Evolutionary conservation across 2,329 filamentous ascomycete genomes (phyloP).

Genomic region (Ramularia endophylla): DNA sequence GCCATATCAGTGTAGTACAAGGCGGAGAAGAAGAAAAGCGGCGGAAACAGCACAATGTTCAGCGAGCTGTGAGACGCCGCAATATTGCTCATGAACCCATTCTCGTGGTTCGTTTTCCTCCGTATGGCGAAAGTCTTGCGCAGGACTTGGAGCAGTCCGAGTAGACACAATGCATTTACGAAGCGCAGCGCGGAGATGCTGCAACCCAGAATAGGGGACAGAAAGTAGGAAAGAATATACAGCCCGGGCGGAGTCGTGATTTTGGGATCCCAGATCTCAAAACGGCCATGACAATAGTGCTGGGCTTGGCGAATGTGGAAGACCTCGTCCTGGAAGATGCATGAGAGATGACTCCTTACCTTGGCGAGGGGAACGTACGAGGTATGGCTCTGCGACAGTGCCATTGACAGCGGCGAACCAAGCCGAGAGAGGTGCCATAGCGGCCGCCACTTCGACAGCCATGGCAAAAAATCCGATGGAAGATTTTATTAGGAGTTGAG

Average conservation of each 20-base stretch:
- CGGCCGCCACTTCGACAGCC: constrained; percentile 16
- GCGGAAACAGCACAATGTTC: constrained; percentile 79
- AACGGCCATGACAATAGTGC: constrained; percentile 71
- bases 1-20: constrained; percentile 93
- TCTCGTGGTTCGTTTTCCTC: constrained; percentile 12
- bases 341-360: constrained; percentile 22
- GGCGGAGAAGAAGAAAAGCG: constrained; percentile 91
- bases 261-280: constrained; percentile 84
- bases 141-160: constrained; percentile 29
- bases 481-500: no score
- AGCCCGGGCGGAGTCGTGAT: constrained; percentile 94
- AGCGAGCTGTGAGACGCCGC: constrained; percentile 52
- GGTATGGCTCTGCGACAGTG: constrained; percentile 52
- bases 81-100: constrained; percentile 8
- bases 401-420: constrained; percentile 38
- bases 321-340: constrained; percentile 61
- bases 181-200: constrained; percentile 33
- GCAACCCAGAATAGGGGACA: constrained; percentile 35
- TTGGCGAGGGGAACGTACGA: constrained; percentile 38
- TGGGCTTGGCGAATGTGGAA: constrained; percentile 92
- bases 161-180: constrained; percentile 35
- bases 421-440: constrained; percentile 19
- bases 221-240: constrained; percentile 38
- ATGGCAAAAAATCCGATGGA: no score
- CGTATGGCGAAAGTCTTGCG: constrained; percentile 23